These are phyloP conservation scores for Triticum monococcum DNA, from an alignment of 176 grass and related monocot genomes.

Conservation along the genomic window DNA sequence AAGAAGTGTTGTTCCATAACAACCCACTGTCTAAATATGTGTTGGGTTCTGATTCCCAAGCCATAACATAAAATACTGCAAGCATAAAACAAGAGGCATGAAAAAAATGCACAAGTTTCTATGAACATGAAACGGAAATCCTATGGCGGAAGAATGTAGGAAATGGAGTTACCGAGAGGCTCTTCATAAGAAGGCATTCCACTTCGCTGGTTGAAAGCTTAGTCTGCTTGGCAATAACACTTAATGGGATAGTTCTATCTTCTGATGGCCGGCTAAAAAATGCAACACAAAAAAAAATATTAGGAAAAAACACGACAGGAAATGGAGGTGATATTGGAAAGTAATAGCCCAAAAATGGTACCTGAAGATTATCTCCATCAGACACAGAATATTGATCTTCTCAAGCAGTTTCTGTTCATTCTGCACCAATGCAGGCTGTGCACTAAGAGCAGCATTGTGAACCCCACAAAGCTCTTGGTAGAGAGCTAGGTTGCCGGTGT, in stretches of 20 bases:
- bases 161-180: conserved; percentile 76
- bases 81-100: neutral
- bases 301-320: neutral
- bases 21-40: neutral
- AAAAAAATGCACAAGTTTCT: neutral
- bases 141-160: conserved; percentile 12
- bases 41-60: neutral
- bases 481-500: conserved; percentile 68
- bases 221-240: conserved; percentile 66
- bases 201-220: conserved; percentile 80
- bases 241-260: conserved; percentile 87
- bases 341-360: conserved; percentile 31
- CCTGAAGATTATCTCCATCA: conserved; percentile 99
- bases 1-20: neutral
- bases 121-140: conserved; percentile 5
- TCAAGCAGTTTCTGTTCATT: conserved; percentile 80
- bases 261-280: conserved; percentile 66
- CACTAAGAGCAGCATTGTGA: conserved; percentile 77
- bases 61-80: neutral
- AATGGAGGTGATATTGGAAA: conserved; percentile 9
- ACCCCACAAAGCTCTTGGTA: conserved; percentile 86
- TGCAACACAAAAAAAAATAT: conserved; percentile 17
- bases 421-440: conserved; percentile 85
- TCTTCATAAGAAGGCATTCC: conserved; percentile 95
- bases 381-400: conserved; percentile 94